Evolutionary conservation across 1,139 yeast species (phyloP), one percentile per base, ranked within the genome.

Genomic region (Saccharomyces uvarum): DNA sequence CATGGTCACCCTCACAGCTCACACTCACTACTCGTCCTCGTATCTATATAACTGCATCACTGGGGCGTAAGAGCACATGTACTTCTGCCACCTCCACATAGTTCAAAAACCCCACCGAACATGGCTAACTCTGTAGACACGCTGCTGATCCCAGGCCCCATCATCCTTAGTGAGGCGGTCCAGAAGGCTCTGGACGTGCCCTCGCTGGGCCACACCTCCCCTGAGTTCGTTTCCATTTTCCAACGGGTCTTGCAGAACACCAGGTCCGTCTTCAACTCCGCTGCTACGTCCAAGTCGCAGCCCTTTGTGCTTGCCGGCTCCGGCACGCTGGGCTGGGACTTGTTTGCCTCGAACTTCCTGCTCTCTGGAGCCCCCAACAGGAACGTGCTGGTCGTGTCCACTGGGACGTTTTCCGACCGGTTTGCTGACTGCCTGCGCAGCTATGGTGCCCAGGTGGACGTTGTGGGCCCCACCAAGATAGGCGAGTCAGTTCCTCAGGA

Each of bases 291-390:
- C 5, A 67, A 69, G 13, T 80, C 95, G 31, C 96, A 88, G 74
- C 89, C 93, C 6, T 80, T 86, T 61, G 88, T 91, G 21, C 71
- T 91, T 59, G 79, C 96, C 4, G 98, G 97, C 46, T 86, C 96
- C 2, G 98, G 98, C 56, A 89, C 98, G 46, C 78, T 91, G 54
- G 98, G 98, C 32, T 91, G 97, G 97, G 98, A 91, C 67, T 77
- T 91, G 58, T 86, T 83, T 49, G 95, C 86, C 46, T 79, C 96
- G 46, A 91, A 91, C 71, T 77, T 90, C 64, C 70, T 89, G 54
- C 44, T 38, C 16, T 38, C 44, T 9, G 16, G 16, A 19, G 66
- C 73, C 9, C 65, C 70, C 6, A 77, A 76, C 46, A 48, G 28
- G 41, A 27, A 83, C 52, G 95, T 84, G 6, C 78, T 91, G 63